Base-by-base conservation (phyloP, 2,329 filamentous ascomycete genomes). In the Colletotrichum euphorbiae region DNA sequence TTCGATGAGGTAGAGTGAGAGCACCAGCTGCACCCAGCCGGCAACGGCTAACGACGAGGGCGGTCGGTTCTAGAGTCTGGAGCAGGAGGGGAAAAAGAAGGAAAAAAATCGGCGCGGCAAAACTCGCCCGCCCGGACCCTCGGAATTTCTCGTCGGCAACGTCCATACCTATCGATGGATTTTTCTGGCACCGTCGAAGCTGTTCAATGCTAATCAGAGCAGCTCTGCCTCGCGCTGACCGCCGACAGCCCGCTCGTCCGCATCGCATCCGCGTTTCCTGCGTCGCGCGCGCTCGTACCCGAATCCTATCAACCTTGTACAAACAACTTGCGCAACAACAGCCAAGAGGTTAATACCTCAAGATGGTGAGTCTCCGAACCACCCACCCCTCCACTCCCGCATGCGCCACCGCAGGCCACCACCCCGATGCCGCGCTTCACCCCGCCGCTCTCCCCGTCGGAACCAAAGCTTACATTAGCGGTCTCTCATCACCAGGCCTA, bases 131-230 rank as follows among this genome's bases (percentile, higher is more conserved):
- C 36, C 52, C 52, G 61, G 28, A 17, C 15, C 17, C 48, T 52
- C 62, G 67, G 67, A 69, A 69, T 69, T 69, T 69, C 40, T 69
- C 62, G 50, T 67, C 62, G 56, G 67, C 62, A 62, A 57, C 51
- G 38, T 67, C 42, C 45, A 64, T 50, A 4, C 56, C 46, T 50
- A 4, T 60, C 46, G 50, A 62, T 57, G 67, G 63, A 57, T 52
- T 69, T 69, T 69, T 57, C 43, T 67, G 38, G 56, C 45, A 56
- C 54, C 43, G 36, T 38, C 45, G 62, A 45, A 42, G 61, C 21
- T 19, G 28, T 33, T 38, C 42, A 45, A 28, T 28, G 40, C 38
- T 21, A 24, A 54, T 48, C 31, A 21, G 50, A 65, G 57, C 56
- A 63, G 60, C 60, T 58, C 21, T 58, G 61, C 45, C 40, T 50